These are phyloP conservation scores for Teunomyces tritomae DNA, from an alignment of 805 yeast genomes.

Conservation along the genomic window DNA sequence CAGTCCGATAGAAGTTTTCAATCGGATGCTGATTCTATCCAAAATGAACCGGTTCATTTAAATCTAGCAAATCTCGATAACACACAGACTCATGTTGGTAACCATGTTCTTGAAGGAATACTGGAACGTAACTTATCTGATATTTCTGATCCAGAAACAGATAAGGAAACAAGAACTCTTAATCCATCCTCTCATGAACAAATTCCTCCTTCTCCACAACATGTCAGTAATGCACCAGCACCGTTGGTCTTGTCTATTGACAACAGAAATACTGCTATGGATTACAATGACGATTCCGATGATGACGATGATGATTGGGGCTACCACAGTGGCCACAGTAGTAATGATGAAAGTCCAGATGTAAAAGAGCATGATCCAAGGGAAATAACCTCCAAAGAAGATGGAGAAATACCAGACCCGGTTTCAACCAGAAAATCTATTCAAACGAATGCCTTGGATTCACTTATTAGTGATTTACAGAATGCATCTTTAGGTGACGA, in stretches of 20 bases:
- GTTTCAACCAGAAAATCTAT: constrained; percentile 6
- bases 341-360: background rate
- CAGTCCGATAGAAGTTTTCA: constrained; percentile 33
- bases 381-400: no score
- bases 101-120: background rate
- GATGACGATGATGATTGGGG: constrained; percentile 26
- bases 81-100: background rate
- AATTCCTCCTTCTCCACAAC: background rate
- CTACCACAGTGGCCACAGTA: constrained; percentile 20
- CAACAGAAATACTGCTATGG: constrained; percentile 9
- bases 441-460: constrained; percentile 32
- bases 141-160: background rate
- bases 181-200: background rate
- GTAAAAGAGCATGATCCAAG: background rate
- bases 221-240: constrained; percentile 7
- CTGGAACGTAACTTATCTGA: constrained; percentile 1
- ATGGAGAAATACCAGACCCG: no score
- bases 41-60: constrained; percentile 32
- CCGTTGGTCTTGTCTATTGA: constrained; percentile 27
- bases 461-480: constrained; percentile 36
- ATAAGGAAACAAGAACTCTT: background rate
- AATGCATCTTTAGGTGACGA: constrained; percentile 11
- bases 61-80: constrained; percentile 15
- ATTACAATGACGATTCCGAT: constrained; percentile 9
- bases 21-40: constrained; percentile 42